Base-by-base conservation (phyloP, 176 grass and related monocot species). In the Alloteropsis semialata region DNA sequence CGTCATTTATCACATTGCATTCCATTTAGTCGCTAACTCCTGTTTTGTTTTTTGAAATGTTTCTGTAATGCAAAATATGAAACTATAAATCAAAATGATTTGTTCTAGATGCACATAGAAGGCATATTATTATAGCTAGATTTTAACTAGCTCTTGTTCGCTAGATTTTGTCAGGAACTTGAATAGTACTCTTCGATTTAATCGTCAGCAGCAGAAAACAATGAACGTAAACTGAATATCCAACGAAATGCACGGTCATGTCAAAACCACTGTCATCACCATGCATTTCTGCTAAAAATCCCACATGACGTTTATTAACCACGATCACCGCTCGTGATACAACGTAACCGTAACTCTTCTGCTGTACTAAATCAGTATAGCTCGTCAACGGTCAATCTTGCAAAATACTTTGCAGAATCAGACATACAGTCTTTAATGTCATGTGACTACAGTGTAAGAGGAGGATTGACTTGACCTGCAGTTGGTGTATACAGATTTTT, bases 381-480 rank as follows among this genome's bases (percentile, higher is more conserved):
- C n/a, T 39, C 27, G 41, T 59, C 44, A 51, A 14, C 18, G 29
- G 41, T 28, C 39, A 67, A 11, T 61, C 71, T 32, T 54, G 64
- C 73, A 54, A 33, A 71, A 33, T 77, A 38, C 55, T 55, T 9
- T 70, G 30, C 25, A 49, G 5, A 44, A 70, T 68, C 78, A 65
- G 48, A 53, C 70, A 49, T 51, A 57, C 27, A 57, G 33, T 79
- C 56, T 88, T 56, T 15, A 16, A 68, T 59, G 75, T 82, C 78
- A 65, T 77, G 78, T 65, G 78, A 82, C 28, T 85, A 66, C 45
- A 53, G 22, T 51, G 44, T 66, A 51, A 33, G 45, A 65, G 62
- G 60, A n/a, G 21, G 28, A 86, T 76, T 82, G 72, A 64, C 55
- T 77, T 82, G 43, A 77, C 83, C 21, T 76, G 71, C 33, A 72